These are phyloP conservation scores for Protoeuglena noctilucae DNA, from an alignment of 139 green algal genomes.

Conservation along the genomic window DNA sequence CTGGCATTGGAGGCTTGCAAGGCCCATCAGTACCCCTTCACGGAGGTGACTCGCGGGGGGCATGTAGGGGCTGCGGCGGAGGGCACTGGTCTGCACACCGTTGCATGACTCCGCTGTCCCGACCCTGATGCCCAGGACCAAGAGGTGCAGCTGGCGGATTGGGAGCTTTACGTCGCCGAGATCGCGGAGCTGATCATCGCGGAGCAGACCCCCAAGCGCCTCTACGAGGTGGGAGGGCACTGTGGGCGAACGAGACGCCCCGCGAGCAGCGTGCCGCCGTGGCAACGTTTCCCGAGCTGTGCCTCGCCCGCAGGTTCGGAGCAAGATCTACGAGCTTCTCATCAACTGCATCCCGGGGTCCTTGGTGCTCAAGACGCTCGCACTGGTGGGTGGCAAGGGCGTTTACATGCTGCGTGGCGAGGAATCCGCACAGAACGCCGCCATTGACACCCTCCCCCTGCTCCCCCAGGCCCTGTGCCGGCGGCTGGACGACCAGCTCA, in stretches of 20 bases:
- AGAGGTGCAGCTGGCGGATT: slow-evolving; percentile 53
- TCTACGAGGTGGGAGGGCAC: slow-evolving; percentile 32
- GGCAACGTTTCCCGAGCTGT: no score
- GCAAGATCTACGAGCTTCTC: slow-evolving; percentile 92
- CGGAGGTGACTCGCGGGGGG: slow-evolving; percentile 4
- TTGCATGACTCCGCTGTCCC: no score
- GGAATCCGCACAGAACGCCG: background rate
- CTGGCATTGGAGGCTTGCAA: slow-evolving; percentile 69
- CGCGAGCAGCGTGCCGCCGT: no score
- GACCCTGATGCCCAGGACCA: slow-evolving; percentile 24
- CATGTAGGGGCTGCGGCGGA: background rate
- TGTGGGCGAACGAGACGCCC: background rate
- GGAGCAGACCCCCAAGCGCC: slow-evolving; percentile 75
- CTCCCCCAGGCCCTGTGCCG: background rate
- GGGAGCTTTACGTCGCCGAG: slow-evolving; percentile 82
- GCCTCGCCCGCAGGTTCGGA: slow-evolving; percentile 37
- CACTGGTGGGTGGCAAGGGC: background rate
- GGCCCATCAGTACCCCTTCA: slow-evolving; percentile 46
- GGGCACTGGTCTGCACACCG: no score
- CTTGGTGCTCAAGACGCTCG: slow-evolving; percentile 45
- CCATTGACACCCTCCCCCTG: background rate
- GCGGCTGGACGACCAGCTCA: slow-evolving; percentile 62
- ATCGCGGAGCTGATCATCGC: slow-evolving; percentile 62
- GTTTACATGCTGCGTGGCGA: background rate
- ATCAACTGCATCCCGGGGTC: slow-evolving; percentile 89